Conservation (phyloP, 2,329 filamentous ascomycete species). For the Hypoxylon sp. region DNA sequence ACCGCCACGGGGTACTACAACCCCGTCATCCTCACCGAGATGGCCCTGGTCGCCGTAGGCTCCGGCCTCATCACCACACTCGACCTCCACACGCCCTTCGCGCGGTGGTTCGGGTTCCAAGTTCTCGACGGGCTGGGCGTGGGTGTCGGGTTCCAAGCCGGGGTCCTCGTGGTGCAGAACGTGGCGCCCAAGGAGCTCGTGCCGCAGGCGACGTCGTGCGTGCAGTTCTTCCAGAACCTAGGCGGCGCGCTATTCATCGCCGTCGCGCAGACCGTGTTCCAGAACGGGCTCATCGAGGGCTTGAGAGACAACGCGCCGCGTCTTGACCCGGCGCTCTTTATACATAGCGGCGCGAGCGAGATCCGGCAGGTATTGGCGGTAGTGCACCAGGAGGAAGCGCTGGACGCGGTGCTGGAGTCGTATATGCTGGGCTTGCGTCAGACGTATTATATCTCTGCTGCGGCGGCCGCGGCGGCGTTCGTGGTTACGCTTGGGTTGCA, state of each 20-base stretch:
- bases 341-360: constrained; percentile 68
- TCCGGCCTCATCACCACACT: constrained; percentile 70
- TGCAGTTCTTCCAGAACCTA: constrained; percentile 75
- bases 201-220: constrained; percentile 65
- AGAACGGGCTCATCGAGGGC: constrained; percentile 71
- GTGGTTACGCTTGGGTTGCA: constrained; percentile 61
- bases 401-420: constrained; percentile 62
- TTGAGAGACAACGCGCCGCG: constrained; percentile 62
- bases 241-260: constrained; percentile 77
- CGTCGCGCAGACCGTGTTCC: constrained; percentile 77
- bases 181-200: constrained; percentile 64
- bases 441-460: constrained; percentile 68
- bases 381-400: constrained; percentile 60
- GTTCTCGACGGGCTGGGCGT: constrained; percentile 69
- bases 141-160: constrained; percentile 65
- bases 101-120: constrained; percentile 72
- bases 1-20: constrained; percentile 62
- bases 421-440: constrained; percentile 67
- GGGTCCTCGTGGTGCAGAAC: constrained; percentile 67
- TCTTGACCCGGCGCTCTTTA: constrained; percentile 65
- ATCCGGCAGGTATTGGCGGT: constrained; percentile 61
- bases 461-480: constrained; percentile 64
- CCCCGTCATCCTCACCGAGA: constrained; percentile 59
- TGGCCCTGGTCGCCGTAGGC: constrained; percentile 61
- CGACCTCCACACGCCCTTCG: constrained; percentile 61